phyloP scores from a whole-genome alignment of 2,329 filamentous ascomycete species.

The Metarhizium sp. region DNA sequence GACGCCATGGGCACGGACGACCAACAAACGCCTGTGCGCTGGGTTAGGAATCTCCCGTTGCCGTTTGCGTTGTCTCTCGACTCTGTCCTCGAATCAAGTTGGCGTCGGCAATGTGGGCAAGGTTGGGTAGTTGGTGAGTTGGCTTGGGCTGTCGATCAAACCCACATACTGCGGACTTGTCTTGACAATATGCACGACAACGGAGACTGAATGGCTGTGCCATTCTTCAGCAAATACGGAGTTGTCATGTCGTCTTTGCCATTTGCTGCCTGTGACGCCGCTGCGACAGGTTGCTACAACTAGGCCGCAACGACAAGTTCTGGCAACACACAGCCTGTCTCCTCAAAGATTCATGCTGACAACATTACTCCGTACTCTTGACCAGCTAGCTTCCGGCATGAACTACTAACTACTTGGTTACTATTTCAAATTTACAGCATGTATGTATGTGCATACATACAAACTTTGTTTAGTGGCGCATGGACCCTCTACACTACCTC shows the following conservation, averaged over 20 bases:
- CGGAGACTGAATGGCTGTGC: background rate
- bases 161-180: background rate
- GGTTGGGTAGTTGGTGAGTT: background rate
- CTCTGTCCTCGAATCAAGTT: background rate
- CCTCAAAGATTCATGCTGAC: no score
- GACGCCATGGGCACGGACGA: conserved; percentile 2
- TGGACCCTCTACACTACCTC: background rate
- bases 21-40: background rate
- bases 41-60: background rate
- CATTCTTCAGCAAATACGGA: no score
- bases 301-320: no score
- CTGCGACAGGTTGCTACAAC: no score
- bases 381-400: no score
- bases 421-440: no score
- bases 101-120: background rate
- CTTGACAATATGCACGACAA: background rate
- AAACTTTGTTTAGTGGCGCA: background rate
- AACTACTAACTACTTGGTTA: no score
- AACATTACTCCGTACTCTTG: no score
- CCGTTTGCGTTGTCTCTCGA: background rate
- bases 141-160: background rate
- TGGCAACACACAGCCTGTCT: no score
- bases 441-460: no score
- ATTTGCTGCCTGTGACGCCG: no score
- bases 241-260: no score